phyloP scores from a whole-genome alignment of 129 eudicot species.

The Cynara cardunculus region DNA sequence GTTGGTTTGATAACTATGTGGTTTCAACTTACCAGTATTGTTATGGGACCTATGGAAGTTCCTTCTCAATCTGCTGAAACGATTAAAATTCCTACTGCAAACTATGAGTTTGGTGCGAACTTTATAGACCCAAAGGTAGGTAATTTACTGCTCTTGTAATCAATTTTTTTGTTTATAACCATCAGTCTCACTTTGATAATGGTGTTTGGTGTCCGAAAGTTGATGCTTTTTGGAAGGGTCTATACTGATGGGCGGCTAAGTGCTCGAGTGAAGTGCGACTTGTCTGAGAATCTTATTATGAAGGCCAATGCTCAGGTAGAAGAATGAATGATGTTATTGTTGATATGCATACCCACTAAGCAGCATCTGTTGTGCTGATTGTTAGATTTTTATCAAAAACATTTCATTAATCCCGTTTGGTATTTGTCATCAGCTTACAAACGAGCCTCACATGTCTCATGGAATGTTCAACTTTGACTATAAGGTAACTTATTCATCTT shows the following conservation, averaged over 20 bases:
- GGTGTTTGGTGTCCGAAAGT: slow-evolving; percentile 43
- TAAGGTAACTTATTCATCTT: slow-evolving; percentile 49
- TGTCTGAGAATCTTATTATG: slow-evolving; percentile 74
- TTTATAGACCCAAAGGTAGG: slow-evolving; percentile 84
- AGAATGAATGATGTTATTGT: slow-evolving; percentile 5
- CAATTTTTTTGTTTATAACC: neutral
- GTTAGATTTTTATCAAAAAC: neutral
- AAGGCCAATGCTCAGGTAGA: slow-evolving; percentile 92
- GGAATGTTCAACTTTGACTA: slow-evolving; percentile 87
- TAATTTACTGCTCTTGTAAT: neutral
- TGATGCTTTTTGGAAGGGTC: slow-evolving; percentile 90
- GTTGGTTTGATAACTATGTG: neutral
- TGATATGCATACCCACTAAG: neutral
- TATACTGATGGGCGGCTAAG: slow-evolving; percentile 86
- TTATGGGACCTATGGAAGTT: slow-evolving; percentile 92
- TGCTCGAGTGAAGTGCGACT: slow-evolving; percentile 89
- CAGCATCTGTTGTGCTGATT: neutral
- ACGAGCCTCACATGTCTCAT: slow-evolving; percentile 97
- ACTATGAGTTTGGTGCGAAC: slow-evolving; percentile 96
- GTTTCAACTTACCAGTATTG: slow-evolving; percentile 38
- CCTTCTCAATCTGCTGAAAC: slow-evolving; percentile 80
- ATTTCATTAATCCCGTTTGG: slow-evolving; percentile 16
- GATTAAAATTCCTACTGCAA: slow-evolving; percentile 70
- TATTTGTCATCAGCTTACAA: slow-evolving; percentile 56
- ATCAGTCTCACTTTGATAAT: slow-evolving; percentile 7